A percentile compares a stretch with the other conserved stretches of the same genome.
These are phyloP conservation scores for Fonsecaea multimorphosa DNA, from an alignment of 2,329 filamentous ascomycete species.

Conservation along the genomic window DNA sequence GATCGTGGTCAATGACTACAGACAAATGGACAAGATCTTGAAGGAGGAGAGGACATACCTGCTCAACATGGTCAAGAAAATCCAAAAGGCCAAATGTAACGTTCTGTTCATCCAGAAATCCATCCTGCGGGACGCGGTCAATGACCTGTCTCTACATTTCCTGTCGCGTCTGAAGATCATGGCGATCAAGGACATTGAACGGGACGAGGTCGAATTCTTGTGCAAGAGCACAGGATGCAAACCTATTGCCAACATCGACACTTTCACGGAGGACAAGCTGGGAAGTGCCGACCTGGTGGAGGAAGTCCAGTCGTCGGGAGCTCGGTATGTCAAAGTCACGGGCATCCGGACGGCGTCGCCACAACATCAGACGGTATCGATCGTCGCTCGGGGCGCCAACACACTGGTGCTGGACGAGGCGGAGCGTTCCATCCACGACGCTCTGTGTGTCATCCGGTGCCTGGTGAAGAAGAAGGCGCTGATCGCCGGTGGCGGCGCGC, in stretches of 20 bases:
- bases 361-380: constrained; percentile 80
- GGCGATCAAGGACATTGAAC: constrained; percentile 95
- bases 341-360: constrained; percentile 74
- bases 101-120: constrained; percentile 98
- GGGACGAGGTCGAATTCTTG: constrained; percentile 98
- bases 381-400: constrained; percentile 94
- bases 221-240: constrained; percentile 99
- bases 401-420: constrained; percentile 93
- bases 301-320: constrained; percentile 84
- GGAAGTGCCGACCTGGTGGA: constrained; percentile 92
- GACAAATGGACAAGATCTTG: constrained; percentile 99
- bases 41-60: constrained; percentile 99
- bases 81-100: constrained; percentile 99
- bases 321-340: constrained; percentile 92
- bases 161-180: constrained; percentile 95
- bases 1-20: constrained; percentile 98
- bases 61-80: constrained; percentile 99
- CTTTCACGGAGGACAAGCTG: constrained; percentile 98
- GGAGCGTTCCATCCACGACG: constrained; percentile 94
- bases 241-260: constrained; percentile 97
- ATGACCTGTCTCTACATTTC: constrained; percentile 97
- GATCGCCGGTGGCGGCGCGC: constrained; percentile 93
- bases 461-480: constrained; percentile 99
- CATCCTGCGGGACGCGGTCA: constrained; percentile 95
- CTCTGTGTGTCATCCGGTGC: constrained; percentile 95